Evolutionary conservation across 768 basidiomycete genomes (phyloP).

Genomic region (Leucocoprinus birnbaumii): DNA sequence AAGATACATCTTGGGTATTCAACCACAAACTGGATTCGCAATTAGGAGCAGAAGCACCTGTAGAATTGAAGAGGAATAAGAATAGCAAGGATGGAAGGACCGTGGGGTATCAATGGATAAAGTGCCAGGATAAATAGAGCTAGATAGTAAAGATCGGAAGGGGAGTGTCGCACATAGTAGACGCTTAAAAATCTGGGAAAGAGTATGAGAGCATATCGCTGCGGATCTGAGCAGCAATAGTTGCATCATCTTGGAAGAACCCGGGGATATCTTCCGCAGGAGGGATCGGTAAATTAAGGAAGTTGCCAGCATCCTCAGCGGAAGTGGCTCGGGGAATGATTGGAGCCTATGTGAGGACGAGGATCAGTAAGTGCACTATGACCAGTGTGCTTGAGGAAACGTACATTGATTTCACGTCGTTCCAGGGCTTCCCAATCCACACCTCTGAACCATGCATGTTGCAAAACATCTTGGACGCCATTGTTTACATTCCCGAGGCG

Average conservation of each 20-base stretch:
- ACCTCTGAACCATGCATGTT: constrained; percentile 93
- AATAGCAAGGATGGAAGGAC: constrained; percentile 13
- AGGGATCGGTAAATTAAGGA: constrained; percentile 77
- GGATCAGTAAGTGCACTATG: background rate
- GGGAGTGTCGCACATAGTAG: background rate
- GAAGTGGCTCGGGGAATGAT: constrained; percentile 82
- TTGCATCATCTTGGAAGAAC: constrained; percentile 60
- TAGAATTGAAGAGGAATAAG: constrained; percentile 9
- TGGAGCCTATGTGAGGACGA: constrained; percentile 57
- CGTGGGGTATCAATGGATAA: constrained; percentile 4
- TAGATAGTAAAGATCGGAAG: too few relatives aligned
- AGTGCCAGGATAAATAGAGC: constrained; percentile 1
- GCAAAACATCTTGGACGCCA: constrained; percentile 86
- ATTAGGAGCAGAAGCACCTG: constrained; percentile 6
- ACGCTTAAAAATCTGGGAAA: constrained; percentile 68
- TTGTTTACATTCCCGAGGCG: constrained; percentile 92
- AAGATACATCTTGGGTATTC: constrained; percentile 12
- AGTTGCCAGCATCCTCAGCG: constrained; percentile 83
- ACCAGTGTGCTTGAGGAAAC: constrained; percentile 18
- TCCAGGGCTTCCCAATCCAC: constrained; percentile 92
- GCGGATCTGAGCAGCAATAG: constrained; percentile 54
- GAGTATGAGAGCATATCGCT: constrained; percentile 69
- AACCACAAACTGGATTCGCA: constrained; percentile 8
- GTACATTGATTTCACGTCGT: constrained; percentile 80
- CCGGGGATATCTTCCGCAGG: constrained; percentile 79